These are phyloP conservation scores for Phialemonium atrogriseum DNA, from an alignment of 2,329 filamentous ascomycete genomes.

Conservation along the genomic window DNA sequence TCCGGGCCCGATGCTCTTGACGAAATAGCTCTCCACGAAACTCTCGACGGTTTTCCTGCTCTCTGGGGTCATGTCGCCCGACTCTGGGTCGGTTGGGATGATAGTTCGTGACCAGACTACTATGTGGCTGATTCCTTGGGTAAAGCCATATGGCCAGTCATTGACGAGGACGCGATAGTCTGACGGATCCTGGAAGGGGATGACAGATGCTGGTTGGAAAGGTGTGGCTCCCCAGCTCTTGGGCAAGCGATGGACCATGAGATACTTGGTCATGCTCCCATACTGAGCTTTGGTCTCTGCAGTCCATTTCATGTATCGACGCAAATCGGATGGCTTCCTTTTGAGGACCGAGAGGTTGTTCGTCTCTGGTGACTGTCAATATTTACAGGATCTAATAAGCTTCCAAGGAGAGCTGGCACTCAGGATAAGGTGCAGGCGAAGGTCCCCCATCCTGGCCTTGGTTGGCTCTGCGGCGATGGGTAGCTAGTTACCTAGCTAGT, in stretches of 20 bases:
- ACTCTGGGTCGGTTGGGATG: conserved; percentile 62
- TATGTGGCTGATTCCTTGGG: conserved; percentile 61
- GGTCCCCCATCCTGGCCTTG: too few relatives aligned
- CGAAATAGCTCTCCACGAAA: conserved; percentile 66
- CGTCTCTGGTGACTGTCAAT: conserved; percentile 23
- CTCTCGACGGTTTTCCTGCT: conserved; percentile 55
- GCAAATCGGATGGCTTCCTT: conserved; percentile 70
- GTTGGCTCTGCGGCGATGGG: too few relatives aligned
- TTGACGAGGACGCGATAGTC: conserved; percentile 71
- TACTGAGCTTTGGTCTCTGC: conserved; percentile 60
- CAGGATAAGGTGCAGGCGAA: too few relatives aligned
- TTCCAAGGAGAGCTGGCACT: neutral
- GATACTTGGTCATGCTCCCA: conserved; percentile 72
- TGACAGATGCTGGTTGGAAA: conserved; percentile 39
- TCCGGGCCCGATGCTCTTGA: conserved; percentile 41
- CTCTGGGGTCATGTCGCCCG: conserved; percentile 63
- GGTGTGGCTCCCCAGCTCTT: conserved; percentile 55
- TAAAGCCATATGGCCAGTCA: conserved; percentile 88
- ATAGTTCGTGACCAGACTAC: conserved; percentile 87
- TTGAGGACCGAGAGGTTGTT: conserved; percentile 68
- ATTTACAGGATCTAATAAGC: conserved; percentile 2
- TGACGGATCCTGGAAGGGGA: conserved; percentile 43
- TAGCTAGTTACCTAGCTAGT: too few relatives aligned
- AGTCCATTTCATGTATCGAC: conserved; percentile 72
- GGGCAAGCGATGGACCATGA: conserved; percentile 64